Conservation (phyloP, 306 rosid species). For the Begonia loranthoides region DNA sequence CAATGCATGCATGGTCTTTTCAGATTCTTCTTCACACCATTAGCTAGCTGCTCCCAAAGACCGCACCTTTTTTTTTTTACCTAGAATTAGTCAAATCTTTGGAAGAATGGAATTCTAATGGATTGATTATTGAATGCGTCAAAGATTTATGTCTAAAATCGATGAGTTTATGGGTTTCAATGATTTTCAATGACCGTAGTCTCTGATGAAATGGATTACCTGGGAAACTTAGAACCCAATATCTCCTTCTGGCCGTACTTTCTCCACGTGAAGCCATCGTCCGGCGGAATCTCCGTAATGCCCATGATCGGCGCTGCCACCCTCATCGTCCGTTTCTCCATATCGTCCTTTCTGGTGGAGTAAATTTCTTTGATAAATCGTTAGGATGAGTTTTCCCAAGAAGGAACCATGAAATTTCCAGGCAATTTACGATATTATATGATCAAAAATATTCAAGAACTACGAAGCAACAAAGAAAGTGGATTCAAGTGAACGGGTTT, state of each 20-base stretch:
- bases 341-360: constrained; percentile 26
- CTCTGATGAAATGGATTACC: constrained; percentile 18
- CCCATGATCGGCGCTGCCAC: constrained; percentile 53
- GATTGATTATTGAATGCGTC: too few relatives aligned
- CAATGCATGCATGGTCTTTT: too few relatives aligned
- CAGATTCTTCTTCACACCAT: too few relatives aligned
- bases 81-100: too few relatives aligned
- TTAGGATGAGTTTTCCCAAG: background rate
- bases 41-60: too few relatives aligned
- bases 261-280: constrained; percentile 65
- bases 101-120: too few relatives aligned
- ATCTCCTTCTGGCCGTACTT: constrained; percentile 87
- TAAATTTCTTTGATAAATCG: constrained; percentile 1
- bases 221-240: constrained; percentile 43
- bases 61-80: too few relatives aligned
- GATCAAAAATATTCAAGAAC: background rate
- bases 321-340: constrained; percentile 14
- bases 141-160: too few relatives aligned
- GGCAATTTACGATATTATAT: background rate
- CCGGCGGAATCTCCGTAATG: constrained; percentile 58
- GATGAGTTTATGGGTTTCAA: too few relatives aligned
- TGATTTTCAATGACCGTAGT: too few relatives aligned
- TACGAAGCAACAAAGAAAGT: background rate
- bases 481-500: background rate
- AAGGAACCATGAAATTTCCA: background rate